phyloP scores from a whole-genome alignment of 345 rosid species.

The Linum trigynum region DNA sequence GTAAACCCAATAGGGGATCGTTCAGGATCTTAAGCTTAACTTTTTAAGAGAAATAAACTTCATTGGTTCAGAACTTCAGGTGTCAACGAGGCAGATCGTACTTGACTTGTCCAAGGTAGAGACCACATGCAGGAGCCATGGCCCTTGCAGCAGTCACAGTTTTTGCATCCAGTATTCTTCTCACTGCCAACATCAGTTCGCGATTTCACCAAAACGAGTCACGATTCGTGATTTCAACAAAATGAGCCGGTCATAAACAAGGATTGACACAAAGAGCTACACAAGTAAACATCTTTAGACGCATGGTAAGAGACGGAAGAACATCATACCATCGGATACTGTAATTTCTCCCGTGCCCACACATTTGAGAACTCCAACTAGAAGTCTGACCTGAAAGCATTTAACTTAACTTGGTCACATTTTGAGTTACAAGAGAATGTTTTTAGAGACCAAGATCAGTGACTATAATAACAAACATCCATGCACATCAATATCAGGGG shows the following conservation, averaged over 20 bases:
- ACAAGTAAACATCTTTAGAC: not conserved
- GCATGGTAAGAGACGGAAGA: not conserved
- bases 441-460: too few species aligned
- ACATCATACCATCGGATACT: constrained; percentile 49
- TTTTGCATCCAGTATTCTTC: constrained; percentile 60
- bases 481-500: too few species aligned
- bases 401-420: constrained; percentile 1
- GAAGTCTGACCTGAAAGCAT: constrained; percentile 64
- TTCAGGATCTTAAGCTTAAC: too few species aligned
- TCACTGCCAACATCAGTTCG: constrained; percentile 34
- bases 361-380: constrained; percentile 76
- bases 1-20: too few species aligned
- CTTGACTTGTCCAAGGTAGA: constrained; percentile 74
- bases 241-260: not conserved
- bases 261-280: not conserved
- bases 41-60: too few species aligned
- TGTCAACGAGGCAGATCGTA: constrained; percentile 41
- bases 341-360: constrained; percentile 74
- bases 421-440: not conserved
- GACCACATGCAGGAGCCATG: constrained; percentile 85
- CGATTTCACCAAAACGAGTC: too few species aligned
- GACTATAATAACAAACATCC: too few species aligned
- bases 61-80: not conserved
- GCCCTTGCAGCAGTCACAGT: constrained; percentile 60
- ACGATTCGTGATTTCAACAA: not conserved